A percentile compares a stretch with the other conserved stretches of the same genome.
Conservation (phyloP, 192 early-diverging fungal genomes). For the Mortierella antarctica region DNA sequence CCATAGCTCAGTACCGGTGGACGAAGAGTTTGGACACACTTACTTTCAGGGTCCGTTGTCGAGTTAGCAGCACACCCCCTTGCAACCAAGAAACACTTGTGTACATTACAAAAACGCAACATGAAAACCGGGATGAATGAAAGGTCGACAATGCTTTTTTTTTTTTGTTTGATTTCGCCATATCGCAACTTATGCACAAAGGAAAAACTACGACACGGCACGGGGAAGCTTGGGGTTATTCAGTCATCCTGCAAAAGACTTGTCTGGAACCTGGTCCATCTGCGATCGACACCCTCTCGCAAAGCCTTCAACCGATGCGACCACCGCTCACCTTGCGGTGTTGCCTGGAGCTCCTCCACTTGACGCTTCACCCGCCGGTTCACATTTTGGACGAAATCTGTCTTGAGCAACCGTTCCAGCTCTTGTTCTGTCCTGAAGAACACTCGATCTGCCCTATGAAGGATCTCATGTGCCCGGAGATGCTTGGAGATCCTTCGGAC, state of each 20-base stretch:
- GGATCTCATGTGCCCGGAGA: neutral
- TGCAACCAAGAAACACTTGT: neutral
- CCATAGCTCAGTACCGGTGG: conserved; percentile 17
- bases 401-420: neutral
- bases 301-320: neutral
- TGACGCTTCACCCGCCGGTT: neutral
- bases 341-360: neutral
- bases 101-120: neutral
- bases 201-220: too few species aligned
- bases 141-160: too few species aligned
- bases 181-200: too few species aligned
- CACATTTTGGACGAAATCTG: neutral
- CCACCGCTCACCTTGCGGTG: conserved; percentile 4
- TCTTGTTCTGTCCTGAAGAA: neutral
- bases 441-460: neutral
- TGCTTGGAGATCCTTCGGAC: neutral
- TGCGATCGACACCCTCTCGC: neutral
- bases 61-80: neutral
- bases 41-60: conserved; percentile 27
- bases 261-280: too few species aligned
- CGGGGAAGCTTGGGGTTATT: too few species aligned
- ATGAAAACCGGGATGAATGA: too few species aligned
- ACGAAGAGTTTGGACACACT: conserved; percentile 43
- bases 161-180: too few species aligned
- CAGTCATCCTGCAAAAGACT: too few species aligned